Evolutionary conservation across 2,329 filamentous ascomycete species (phyloP), one percentile per base, ranked within the genome.

Genomic region (Dothistroma septosporum): DNA sequence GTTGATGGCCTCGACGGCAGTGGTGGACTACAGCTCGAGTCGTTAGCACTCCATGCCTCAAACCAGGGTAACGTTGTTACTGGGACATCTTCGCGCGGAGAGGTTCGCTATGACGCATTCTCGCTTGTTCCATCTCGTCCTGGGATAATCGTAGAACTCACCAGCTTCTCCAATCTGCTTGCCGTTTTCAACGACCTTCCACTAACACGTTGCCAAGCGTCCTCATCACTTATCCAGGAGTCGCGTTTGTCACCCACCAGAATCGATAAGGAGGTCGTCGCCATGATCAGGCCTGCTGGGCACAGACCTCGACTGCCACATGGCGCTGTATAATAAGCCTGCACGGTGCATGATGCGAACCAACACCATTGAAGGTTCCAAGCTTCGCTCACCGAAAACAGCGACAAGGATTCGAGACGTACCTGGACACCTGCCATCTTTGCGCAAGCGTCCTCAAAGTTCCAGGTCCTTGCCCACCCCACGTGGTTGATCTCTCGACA

Each of bases 1-100:
- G 24, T 62, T 62, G 37, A 62, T 60, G 7, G 53, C 59, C 19
- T 60, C 41, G n/a, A 62, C 60, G 12, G 60, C 61, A 6, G 57
- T 48, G 21, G 33, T 37, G 33, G 33, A 37, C 33, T 37, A 16
- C 14, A 3, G 14, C 14, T 37, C 33, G 14, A 37, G 7, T 11
- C 33, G 33, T 37, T 16, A 37, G 33, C 33, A 28, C 6, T 28
- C 24, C 24, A 28, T 28, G 24, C 24, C 24, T 28, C 24, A 28
- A 28, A 6, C 24, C 6, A 28, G 24, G 6, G 24, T 3, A 28
- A 2, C 24, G 24, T 28, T 28, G 24, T 3, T 28, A 28, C 6
- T 28, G 24, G 24, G 24, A 28, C 24, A 28, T 28, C 24, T 28
- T 6, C 24, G 6, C 2, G 24, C 6, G 24, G 24, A 28, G 24